Base-by-base conservation (phyloP, 2,329 filamentous ascomycete species). In the Tothia fuscella region DNA sequence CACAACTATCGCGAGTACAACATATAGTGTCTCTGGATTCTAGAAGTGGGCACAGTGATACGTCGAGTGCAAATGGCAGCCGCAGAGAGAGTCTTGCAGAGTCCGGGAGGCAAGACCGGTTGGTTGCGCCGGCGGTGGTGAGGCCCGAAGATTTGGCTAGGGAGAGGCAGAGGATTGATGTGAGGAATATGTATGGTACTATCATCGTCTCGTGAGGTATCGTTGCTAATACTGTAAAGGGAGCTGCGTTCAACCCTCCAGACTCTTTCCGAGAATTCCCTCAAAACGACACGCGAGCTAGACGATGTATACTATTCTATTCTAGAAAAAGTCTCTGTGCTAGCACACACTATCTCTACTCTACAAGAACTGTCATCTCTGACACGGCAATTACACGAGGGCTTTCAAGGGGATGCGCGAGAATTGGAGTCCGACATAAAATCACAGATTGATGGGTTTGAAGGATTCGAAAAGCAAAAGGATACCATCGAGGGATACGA, bases 261-360 rank as follows among this genome's bases (percentile, higher is more conserved):
- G 39, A 50, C 48, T 37, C 65, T 87, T 9, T 70, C 70, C 50
- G 62, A 69, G 24, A 70, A 78, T 55, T 80, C 80, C 17, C 68
- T 75, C 42, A 61, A 67, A 17, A 75, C 78, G 19, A 82, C 78
- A 13, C 68, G 71, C 46, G 72, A 72, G 25, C 72, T 89, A 31
- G 82, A 88, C 56, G 74, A 81, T 45, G 79, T 79, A 3, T 88
- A 87, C 61, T 82, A 82, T 48, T 73, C 75, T 0, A 72, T 87
- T 7, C 66, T 86, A 22, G 78, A 84, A 54, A 83, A 80, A 53
- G 68, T 82, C 37, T 71, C 70, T 38, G 58, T 68, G 1, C 64
- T 88, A 28, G 78, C 80, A 41, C 71, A 66, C 49, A 84, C 77
- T 1, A 72, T 87, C 29, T 57, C 66, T 5, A 71, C 71, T 2